Conservation (phyloP, 148 eudicot genomes). For the Silene conica region DNA sequence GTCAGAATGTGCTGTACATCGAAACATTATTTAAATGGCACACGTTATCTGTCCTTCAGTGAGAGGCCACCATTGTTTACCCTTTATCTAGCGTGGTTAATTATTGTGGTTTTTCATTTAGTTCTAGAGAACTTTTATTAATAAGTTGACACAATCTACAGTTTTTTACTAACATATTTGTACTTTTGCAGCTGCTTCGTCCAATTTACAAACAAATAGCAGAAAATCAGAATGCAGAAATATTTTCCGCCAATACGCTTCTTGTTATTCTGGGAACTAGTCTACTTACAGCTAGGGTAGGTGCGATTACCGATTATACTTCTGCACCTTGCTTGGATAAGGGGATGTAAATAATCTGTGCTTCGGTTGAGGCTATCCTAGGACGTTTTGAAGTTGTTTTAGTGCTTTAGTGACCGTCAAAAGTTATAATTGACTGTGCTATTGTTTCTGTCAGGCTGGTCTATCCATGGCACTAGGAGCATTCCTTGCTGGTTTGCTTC, state of each 20-base stretch:
- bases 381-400: not conserved
- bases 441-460: slow-evolving; percentile 69
- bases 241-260: slow-evolving; percentile 95
- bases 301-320: slow-evolving; percentile 14
- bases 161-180: slow-evolving; percentile 14
- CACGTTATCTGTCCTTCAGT: not conserved
- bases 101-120: not conserved
- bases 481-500: slow-evolving; percentile 97
- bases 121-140: not conserved
- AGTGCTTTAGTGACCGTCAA: not conserved
- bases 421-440: slow-evolving; percentile 1
- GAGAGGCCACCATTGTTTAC: not conserved
- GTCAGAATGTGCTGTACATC: not conserved
- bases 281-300: slow-evolving; percentile 95
- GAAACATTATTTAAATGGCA: not conserved
- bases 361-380: not conserved
- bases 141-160: not conserved
- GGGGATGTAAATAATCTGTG: not conserved
- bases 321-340: not conserved
- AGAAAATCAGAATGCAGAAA: slow-evolving; percentile 95
- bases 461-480: slow-evolving; percentile 99
- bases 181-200: slow-evolving; percentile 75
- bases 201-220: slow-evolving; percentile 96
- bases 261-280: slow-evolving; percentile 95
- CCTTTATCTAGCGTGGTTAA: not conserved